Evolutionary conservation across 2,329 filamentous ascomycete genomes (phyloP).

Genomic region (Cercospora sojina): DNA sequence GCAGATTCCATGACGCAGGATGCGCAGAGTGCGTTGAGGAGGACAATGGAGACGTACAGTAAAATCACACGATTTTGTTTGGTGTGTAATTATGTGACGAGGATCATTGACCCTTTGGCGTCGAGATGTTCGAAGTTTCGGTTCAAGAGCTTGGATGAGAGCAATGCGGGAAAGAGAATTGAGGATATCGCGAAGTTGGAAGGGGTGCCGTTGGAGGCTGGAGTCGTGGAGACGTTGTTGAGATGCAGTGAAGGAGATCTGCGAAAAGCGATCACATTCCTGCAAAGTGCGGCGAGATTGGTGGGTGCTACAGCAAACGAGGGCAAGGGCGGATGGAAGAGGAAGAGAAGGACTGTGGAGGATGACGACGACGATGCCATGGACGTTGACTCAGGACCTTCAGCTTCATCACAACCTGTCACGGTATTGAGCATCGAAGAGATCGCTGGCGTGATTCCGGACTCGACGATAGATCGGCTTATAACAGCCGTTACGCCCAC

Average conservation of each 20-base stretch:
- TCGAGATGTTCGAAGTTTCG: conserved; percentile 94
- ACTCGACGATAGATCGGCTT: conserved; percentile 67
- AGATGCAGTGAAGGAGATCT: conserved; percentile 89
- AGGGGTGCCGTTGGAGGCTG: conserved; percentile 71
- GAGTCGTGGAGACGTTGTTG: conserved; percentile 80
- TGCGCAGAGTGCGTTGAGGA: conserved; percentile 84
- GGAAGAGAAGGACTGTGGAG: conserved; percentile 54
- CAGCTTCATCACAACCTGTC: conserved; percentile 46
- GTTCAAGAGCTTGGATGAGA: conserved; percentile 92
- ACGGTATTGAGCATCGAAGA: conserved; percentile 83
- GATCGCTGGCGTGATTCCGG: conserved; percentile 91
- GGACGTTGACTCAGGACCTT: conserved; percentile 42
- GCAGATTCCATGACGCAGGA: conserved; percentile 99
- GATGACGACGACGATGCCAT: conserved; percentile 60
- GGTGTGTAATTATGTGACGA: conserved; percentile 97
- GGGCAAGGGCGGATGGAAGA: conserved; percentile 31
- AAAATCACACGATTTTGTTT: conserved; percentile 96
- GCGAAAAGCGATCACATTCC: conserved; percentile 90
- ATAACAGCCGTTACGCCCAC: conserved; percentile 69
- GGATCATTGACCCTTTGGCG: conserved; percentile 95
- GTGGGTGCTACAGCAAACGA: conserved; percentile 58
- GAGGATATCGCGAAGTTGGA: conserved; percentile 80
- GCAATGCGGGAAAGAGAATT: conserved; percentile 75
- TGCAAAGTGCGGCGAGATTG: conserved; percentile 89
- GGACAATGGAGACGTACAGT: conserved; percentile 98